A percentile compares a stretch with the other conserved stretches of the same genome.
These are phyloP conservation scores for Rosa persica DNA, from an alignment of 306 rosid genomes.

Conservation along the genomic window DNA sequence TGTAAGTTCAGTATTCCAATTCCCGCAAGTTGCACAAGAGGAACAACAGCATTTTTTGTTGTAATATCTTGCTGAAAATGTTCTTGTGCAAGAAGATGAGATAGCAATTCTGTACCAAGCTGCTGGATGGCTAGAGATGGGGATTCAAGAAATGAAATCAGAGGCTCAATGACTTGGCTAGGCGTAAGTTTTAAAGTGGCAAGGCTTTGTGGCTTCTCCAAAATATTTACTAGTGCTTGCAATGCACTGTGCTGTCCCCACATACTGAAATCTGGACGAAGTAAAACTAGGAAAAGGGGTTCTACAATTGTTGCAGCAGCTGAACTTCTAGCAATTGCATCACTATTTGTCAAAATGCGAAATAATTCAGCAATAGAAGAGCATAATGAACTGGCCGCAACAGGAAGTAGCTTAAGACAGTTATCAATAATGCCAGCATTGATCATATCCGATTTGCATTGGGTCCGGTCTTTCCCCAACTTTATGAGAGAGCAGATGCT, in stretches of 20 bases:
- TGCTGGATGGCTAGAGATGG: conserved; percentile 96
- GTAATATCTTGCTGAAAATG: conserved; percentile 98
- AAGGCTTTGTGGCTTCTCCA: conserved; percentile 98
- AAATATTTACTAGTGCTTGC: conserved; percentile 94
- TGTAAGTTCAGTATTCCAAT: conserved; percentile 93
- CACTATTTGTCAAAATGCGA: conserved; percentile 90
- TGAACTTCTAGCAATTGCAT: conserved; percentile 88
- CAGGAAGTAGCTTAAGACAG: conserved; percentile 74
- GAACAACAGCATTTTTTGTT: conserved; percentile 88
- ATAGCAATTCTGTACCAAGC: conserved; percentile 91
- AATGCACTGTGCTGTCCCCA: conserved; percentile 99
- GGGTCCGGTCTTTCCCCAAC: conserved; percentile 89
- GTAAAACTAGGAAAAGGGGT: conserved; percentile 91
- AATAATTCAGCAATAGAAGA: conserved; percentile 89
- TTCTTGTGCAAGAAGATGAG: conserved; percentile 96
- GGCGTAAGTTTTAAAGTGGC: conserved; percentile 87
- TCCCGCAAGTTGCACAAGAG: conserved; percentile 97
- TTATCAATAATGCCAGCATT: conserved; percentile 73
- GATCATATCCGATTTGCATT: conserved; percentile 80
- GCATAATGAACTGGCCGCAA: conserved; percentile 83
- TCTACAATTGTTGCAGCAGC: conserved; percentile 85
- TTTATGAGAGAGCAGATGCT: conserved; percentile 75
- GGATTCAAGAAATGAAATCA: conserved; percentile 87
- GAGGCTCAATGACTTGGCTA: conserved; percentile 91
- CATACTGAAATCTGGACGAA: conserved; percentile 74